Evolutionary conservation across 495 filamentous ascomycete species (phyloP), one percentile per base, ranked within the genome.

Genomic region (Xylaria palmicola): DNA sequence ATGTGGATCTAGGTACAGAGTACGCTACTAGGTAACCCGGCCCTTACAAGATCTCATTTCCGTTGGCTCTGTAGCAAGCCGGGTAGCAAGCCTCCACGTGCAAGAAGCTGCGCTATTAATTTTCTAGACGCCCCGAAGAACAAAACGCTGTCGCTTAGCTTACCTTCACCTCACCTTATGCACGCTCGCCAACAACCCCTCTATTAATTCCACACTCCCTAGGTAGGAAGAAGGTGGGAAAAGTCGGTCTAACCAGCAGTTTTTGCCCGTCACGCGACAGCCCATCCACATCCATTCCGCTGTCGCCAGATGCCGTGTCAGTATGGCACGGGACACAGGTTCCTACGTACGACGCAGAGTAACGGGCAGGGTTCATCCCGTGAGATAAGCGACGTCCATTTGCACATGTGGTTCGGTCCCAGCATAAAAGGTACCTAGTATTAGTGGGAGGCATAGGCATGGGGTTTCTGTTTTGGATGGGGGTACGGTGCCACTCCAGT

Each of bases 351-450:
- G 27, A 34, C 26, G 32, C 47, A 50, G 32, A 30, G 47, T 32
- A 51, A 34, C 29, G 17, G n/a, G 32, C 50, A 53, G 50, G 50
- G 50, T 53, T 53, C 7, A 55, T 55, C 51, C 51, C 32, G 10
- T n/a, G 19, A 56, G 53, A 56, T 56, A 56, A 56, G 39, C 53
- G 39, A 56, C 39, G 22, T 56, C 27, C 27, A 26, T 52, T 27
- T 29, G 24, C 27, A 47, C 44, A 47, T 47, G 24, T 29, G 24
- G 20, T 47, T 29, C 6, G 22, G 15, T 13, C 9, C 12, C 8
- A 9, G 6, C 4, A 22, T 3, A 13, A n/a, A n/a, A n/a, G n/a
- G n/a, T n/a, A n/a, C n/a, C n/a, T n/a, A n/a, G n/a, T n/a, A n/a
- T n/a, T n/a, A n/a, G n/a, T n/a, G n/a, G n/a, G n/a, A n/a, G n/a